Evolutionary conservation across 176 grass and related monocot species (phyloP).

Genomic region (Phyllostachys edulis): DNA sequence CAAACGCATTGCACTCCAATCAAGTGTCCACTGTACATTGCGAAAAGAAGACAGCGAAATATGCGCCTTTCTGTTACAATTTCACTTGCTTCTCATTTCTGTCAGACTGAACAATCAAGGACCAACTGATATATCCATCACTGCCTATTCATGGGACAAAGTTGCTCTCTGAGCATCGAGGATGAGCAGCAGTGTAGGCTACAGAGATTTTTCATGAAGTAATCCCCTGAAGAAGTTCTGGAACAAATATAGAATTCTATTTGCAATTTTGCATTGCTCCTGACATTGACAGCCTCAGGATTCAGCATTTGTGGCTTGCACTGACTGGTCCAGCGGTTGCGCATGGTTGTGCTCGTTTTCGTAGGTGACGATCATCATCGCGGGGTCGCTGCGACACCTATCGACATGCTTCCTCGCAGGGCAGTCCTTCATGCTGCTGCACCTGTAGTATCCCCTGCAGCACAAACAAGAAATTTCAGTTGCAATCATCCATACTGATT

Average conservation of each 20-base stretch:
- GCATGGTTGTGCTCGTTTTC: constrained; percentile 81
- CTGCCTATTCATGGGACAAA: not conserved
- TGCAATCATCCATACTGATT: not conserved
- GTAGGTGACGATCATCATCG: constrained; percentile 73
- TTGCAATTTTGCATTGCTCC: not conserved
- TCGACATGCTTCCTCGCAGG: constrained; percentile 84
- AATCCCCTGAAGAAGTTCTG: not conserved
- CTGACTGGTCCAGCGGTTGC: constrained; percentile 41
- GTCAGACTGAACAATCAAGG: constrained; percentile 19
- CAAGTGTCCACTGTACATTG: constrained; percentile 2
- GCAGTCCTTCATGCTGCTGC: constrained; percentile 89
- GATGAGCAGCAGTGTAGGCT: not conserved
- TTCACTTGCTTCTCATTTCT: not conserved
- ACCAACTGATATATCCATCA: not conserved
- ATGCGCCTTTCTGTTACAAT: not conserved
- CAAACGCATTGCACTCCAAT: not conserved
- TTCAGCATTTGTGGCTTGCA: constrained; percentile 5
- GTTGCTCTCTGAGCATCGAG: not conserved
- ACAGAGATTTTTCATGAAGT: not conserved
- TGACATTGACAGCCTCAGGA: not conserved
- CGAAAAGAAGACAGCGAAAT: not conserved
- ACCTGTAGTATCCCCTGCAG: constrained; percentile 86
- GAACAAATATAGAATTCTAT: not conserved
- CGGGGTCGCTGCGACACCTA: constrained; percentile 59
- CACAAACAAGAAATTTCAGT: not conserved